Evolutionary conservation across 2,329 filamentous ascomycete genomes (phyloP), one percentile per base, ranked within the genome.

Genomic region (Zasmidium citrigriseum): DNA sequence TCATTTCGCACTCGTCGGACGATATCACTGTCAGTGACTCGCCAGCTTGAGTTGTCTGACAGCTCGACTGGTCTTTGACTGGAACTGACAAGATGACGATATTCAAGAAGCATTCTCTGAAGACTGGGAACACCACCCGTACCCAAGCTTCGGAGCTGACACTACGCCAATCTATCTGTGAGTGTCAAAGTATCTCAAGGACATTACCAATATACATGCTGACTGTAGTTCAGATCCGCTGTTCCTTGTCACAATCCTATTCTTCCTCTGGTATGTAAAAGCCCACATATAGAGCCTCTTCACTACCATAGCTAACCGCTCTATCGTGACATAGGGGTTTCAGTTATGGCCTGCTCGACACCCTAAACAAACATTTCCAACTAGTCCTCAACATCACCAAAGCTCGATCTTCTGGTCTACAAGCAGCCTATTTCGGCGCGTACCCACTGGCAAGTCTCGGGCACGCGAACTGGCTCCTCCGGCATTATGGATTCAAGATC

Each of bases 181-280:
- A 22, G 58, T 58, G 29, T 18, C 21, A 9, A n/a, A 18, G 46
- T 2, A 50, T 9, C 2, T n/a, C 9, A n/a, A 2, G 7, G 16
- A 16, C 41, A 2, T 24, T 34, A 20, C 18, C 14, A 49, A 11
- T 9, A n/a, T 4, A 41, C 14, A 47, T 16, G 20, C 53, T 55
- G 45, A 55, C 53, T 7, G 4, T 20, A 11, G 9, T 11, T 20
- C 48, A 59, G 60, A 64, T 57, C 89, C 88, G 2, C 80, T 90
- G 47, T 77, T 78, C 55, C 79, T 91, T 3, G 88, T 90, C 52
- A 88, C 85, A 0, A 76, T 86, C 49, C 73, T 88, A 1, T 88
- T 87, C 75, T 87, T 88, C 70, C 79, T 88, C 21, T 87, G 84
- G 83, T 78, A 70, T 46, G 72, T 47, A 46, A 41, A 11, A 24